These are phyloP conservation scores for Malassezia dermatis DNA, from an alignment of 1,284 basidiomycete species.

Conservation along the genomic window DNA sequence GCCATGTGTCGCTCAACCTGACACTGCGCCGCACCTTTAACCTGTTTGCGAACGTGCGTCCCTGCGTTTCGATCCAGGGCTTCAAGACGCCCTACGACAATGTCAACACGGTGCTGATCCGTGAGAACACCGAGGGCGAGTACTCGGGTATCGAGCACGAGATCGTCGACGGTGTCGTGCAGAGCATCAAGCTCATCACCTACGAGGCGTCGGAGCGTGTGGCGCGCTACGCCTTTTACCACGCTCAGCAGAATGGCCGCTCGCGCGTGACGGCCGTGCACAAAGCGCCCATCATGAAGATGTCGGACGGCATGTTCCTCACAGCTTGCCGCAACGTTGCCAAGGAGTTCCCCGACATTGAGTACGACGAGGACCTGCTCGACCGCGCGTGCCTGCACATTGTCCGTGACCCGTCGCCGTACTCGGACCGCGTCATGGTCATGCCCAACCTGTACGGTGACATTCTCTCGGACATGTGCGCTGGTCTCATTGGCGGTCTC, in stretches of 20 bases:
- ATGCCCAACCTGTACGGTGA: constrained; percentile 99
- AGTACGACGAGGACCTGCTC: constrained; percentile 91
- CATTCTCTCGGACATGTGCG: constrained; percentile 97
- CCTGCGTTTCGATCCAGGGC: constrained; percentile 87
- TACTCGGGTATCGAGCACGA: constrained; percentile 99
- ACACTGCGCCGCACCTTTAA: constrained; percentile 94
- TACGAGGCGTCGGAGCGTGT: constrained; percentile 98
- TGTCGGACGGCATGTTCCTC: constrained; percentile 99
- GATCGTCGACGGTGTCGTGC: constrained; percentile 93
- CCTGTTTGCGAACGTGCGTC: constrained; percentile 95
- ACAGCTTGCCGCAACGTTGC: constrained; percentile 92
- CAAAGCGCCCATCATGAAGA: constrained; percentile 99
- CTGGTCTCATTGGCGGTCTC: constrained; percentile 93
- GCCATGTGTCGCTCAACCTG: constrained; percentile 94
- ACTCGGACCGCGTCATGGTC: constrained; percentile 95
- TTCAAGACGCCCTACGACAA: constrained; percentile 98
- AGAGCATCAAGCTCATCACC: constrained; percentile 99
- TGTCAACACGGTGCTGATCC: constrained; percentile 94
- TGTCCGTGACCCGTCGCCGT: constrained; percentile 78
- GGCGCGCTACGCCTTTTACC: constrained; percentile 96
- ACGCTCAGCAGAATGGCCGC: constrained; percentile 75
- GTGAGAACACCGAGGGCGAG: constrained; percentile 99
- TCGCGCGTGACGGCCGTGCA: constrained; percentile 95
- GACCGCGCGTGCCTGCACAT: constrained; percentile 85
- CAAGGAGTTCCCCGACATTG: constrained; percentile 85